These are phyloP conservation scores for Aspergillus neoniger DNA, from an alignment of 2,329 filamentous ascomycete genomes.

Conservation along the genomic window DNA sequence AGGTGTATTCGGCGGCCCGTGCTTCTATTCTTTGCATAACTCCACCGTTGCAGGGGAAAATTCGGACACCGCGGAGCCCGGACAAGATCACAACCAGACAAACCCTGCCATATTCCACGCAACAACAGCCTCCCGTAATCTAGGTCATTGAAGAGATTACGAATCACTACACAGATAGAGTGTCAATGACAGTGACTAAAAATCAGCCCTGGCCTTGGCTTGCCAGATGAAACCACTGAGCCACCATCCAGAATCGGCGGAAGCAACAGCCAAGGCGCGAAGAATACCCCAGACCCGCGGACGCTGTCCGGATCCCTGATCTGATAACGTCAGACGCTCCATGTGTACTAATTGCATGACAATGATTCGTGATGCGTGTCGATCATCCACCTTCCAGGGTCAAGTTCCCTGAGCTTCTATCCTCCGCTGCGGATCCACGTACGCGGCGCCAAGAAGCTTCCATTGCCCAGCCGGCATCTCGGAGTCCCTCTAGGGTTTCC, in stretches of 20 bases:
- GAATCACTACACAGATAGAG: neutral
- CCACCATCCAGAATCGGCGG: neutral
- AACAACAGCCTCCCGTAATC: neutral
- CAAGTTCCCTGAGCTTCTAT: neutral
- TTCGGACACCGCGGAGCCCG: neutral
- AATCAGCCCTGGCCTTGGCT: neutral
- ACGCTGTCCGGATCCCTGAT: constrained; percentile 2
- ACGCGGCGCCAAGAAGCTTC: constrained; percentile 19
- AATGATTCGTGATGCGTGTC: constrained; percentile 1
- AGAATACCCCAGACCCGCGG: constrained; percentile 5
- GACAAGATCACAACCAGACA: neutral
- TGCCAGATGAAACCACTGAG: constrained; percentile 3
- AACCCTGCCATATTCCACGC: neutral
- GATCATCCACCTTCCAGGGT: constrained; percentile 3
- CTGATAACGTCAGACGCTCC: neutral
- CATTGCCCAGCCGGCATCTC: neutral
- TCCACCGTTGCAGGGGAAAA: neutral
- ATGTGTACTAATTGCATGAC: neutral
- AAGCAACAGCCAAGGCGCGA: constrained; percentile 5
- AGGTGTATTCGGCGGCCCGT: too few species aligned
- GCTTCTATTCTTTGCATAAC: neutral
- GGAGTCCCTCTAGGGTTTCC: neutral
- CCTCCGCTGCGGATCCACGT: constrained; percentile 12
- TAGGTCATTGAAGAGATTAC: neutral
- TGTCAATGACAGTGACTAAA: neutral